Evolutionary conservation across 495 filamentous ascomycete genomes (phyloP).

Genomic region (Glonium stellatum): DNA sequence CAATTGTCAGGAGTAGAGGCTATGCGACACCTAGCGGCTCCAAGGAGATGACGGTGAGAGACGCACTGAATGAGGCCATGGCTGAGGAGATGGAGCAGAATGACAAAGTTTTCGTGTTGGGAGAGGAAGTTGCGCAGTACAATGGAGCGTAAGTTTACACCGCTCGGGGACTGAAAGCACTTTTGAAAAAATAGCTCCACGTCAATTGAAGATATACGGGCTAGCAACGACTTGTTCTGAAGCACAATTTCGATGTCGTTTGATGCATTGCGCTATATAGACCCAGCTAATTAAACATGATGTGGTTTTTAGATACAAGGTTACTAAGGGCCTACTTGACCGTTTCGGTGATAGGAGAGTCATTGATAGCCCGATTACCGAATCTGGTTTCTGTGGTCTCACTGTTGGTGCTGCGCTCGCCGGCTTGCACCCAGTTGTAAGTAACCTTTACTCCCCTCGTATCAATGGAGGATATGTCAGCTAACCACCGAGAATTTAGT

Average conservation of each 20-base stretch:
- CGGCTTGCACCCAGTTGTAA: conserved; percentile 86
- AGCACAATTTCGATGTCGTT: not conserved
- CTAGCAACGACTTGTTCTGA: not conserved
- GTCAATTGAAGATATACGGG: not conserved
- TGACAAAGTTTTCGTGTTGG: conserved; percentile 87
- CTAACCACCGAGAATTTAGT: conserved; percentile 44
- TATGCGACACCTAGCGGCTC: conserved; percentile 46
- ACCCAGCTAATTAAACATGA: not conserved
- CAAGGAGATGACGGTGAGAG: conserved; percentile 94
- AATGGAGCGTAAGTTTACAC: conserved; percentile 76
- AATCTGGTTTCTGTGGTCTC: conserved; percentile 88
- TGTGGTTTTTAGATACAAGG: conserved; percentile 67
- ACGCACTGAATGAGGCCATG: conserved; percentile 94
- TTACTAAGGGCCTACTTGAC: conserved; percentile 93
- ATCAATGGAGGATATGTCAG: not conserved
- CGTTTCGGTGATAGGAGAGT: conserved; percentile 95
- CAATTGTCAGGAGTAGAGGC: conserved; percentile 33
- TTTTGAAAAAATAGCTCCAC: not conserved
- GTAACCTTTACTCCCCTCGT: conserved; percentile 31
- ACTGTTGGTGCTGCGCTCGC: conserved; percentile 90
- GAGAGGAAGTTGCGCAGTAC: conserved; percentile 98
- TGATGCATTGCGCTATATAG: not conserved
- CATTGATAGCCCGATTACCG: conserved; percentile 97
- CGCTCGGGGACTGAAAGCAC: conserved; percentile 3
- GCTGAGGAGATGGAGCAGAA: conserved; percentile 94